Conservation (phyloP, 805 yeast genomes). For the Nakazawaea ernobii region DNA sequence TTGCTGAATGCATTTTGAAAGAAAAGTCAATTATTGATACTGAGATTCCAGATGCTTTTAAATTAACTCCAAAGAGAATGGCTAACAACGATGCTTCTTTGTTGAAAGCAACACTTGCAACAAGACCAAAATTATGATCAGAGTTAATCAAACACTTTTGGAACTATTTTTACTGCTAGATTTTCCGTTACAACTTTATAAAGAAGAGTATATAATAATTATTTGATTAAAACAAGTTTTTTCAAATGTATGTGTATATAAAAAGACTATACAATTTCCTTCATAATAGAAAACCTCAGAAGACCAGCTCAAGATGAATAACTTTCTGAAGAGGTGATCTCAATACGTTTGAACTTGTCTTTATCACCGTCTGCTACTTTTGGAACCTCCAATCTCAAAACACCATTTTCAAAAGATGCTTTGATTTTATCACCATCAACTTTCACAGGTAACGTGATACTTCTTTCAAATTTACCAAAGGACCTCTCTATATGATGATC, state of each 20-base stretch:
- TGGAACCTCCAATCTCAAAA: conserved; percentile 36
- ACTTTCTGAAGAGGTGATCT: conserved; percentile 13
- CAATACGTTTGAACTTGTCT: conserved; percentile 18
- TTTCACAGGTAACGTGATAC: conserved; percentile 34
- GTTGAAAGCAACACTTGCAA: conserved; percentile 8
- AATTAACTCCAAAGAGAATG: conserved; percentile 18
- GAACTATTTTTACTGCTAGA: too few relatives aligned
- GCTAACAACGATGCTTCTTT: conserved; percentile 12
- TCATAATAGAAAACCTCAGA: background rate
- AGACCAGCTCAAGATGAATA: conserved; percentile 5
- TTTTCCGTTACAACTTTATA: background rate
- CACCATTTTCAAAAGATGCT: conserved; percentile 42
- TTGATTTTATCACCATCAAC: conserved; percentile 37
- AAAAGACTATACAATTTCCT: background rate
- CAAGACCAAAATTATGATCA: conserved; percentile 1
- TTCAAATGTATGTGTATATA: too few relatives aligned
- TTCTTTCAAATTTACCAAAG: conserved; percentile 36
- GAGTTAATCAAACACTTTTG: too few relatives aligned
- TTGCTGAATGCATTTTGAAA: conserved; percentile 23
- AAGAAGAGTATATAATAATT: too few relatives aligned
- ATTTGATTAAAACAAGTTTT: too few relatives aligned
- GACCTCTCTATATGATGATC: conserved; percentile 26
- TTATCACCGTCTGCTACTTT: conserved; percentile 22
- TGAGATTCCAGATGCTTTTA: conserved; percentile 18
- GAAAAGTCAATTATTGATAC: conserved; percentile 1